Base-by-base conservation (phyloP, 2,329 filamentous ascomycete genomes). In the Colletotrichum lentis region DNA sequence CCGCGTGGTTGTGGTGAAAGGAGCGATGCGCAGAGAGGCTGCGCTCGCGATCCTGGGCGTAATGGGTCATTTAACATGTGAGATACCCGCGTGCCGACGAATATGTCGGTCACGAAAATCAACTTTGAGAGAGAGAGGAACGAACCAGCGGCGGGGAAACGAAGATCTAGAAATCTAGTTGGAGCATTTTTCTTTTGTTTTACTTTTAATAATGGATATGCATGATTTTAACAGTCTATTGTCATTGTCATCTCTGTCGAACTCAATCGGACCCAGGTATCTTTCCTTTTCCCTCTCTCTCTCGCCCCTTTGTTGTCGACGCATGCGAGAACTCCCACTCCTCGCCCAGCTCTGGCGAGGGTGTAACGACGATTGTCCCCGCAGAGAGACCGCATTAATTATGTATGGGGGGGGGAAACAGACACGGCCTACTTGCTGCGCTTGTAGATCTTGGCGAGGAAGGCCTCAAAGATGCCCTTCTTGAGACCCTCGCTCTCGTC, bases 401-500 rank as follows among this genome's bases (percentile, higher is more conserved):
- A 35, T 35, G 31, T 35, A 35, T 35, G 31, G 22, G 27, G 16
- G 16, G 27, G 24, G 12, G 8, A 20, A 27, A 37, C 5, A 24
- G 35, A 22, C 16, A 35, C 31, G 31, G 8, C 71, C 80, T 92
- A 98, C 83, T 97, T 98, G 87, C 88, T 96, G 77, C 96, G 88
- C 89, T 97, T 97, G 88, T 98, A 98, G 77, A 99, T 98, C 88
- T 99, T 99, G 80, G 85, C 85, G 72, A 99, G 84, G 86, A 98
- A 99, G 52, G 88, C 86, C 74, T 97, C 91, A 73, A 98, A 97
- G 47, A 98, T 88, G 68, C 85, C 87, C 86, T 93, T 96, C 87
- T 96, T 97, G 76, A 99, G 82, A 18, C 96, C 96, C 72, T 91
- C 87, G 70, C 86, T 90, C 86, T 97, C 94, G 76, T 99, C 94